Conservation (phyloP, 257 asterid genomes). For the Apocynum venetum region DNA sequence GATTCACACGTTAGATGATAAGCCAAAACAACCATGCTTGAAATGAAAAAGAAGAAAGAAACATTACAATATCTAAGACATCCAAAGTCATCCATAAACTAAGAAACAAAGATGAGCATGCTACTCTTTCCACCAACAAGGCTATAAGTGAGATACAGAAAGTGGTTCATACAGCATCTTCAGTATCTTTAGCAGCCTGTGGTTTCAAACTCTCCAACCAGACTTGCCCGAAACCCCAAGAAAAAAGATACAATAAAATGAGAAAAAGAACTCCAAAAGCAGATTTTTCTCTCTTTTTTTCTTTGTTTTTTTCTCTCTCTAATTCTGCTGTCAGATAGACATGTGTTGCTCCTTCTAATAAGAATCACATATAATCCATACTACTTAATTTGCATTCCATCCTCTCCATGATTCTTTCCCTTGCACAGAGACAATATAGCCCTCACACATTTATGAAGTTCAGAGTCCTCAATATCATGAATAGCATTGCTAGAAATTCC, state of each 20-base stretch:
- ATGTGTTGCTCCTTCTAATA: neutral
- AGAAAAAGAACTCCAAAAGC: neutral
- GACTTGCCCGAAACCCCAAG: neutral
- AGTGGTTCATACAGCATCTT: neutral
- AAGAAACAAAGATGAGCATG: neutral
- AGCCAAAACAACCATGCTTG: neutral
- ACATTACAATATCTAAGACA: neutral
- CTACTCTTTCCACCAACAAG: neutral
- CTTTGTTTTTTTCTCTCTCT: neutral
- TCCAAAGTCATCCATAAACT: neutral
- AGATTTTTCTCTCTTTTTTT: neutral
- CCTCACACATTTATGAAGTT: neutral
- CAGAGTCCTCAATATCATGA: neutral
- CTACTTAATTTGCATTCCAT: neutral
- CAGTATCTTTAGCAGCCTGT: neutral
- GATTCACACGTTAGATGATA: conserved; percentile 11
- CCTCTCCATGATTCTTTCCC: neutral
- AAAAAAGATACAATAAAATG: neutral
- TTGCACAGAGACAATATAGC: neutral
- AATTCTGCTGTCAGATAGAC: neutral
- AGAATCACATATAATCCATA: neutral
- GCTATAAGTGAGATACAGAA: neutral
- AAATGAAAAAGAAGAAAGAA: neutral
- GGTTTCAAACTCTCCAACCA: neutral
- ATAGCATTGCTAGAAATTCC: neutral